Percentiles rank a stretch among this genome's conserved stretches.
Evolutionary conservation across 495 filamentous ascomycete species (phyloP).

Genomic region (Hypomontagnella submonticulosa): DNA sequence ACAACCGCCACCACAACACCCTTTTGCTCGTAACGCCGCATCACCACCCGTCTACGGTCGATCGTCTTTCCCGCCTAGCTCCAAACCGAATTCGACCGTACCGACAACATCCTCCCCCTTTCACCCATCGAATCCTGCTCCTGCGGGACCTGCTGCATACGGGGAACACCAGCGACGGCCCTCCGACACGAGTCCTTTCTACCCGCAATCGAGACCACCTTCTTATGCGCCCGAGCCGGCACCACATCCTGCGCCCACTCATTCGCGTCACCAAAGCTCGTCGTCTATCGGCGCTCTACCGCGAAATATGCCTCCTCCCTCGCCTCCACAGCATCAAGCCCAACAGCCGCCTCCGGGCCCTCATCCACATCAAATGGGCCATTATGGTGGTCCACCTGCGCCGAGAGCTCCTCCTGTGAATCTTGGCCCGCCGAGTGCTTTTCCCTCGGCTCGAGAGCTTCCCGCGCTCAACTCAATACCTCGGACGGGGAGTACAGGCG

Average conservation of each 20-base stretch:
- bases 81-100: conserved; percentile 35
- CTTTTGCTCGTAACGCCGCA: conserved; percentile 51
- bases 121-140: conserved; percentile 45
- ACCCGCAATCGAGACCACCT: conserved; percentile 53
- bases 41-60: conserved; percentile 49
- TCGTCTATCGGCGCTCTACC: conserved; percentile 62
- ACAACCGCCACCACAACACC: conserved; percentile 51
- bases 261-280: conserved; percentile 65
- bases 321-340: conserved; percentile 56
- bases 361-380: conserved; percentile 53
- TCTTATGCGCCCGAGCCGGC: conserved; percentile 58
- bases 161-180: conserved; percentile 61
- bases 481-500: conserved; percentile 61
- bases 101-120: conserved; percentile 42
- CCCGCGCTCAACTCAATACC: conserved; percentile 62
- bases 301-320: conserved; percentile 65
- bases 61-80: conserved; percentile 48
- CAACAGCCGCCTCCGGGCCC: conserved; percentile 49
- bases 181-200: conserved; percentile 59
- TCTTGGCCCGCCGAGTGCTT: conserved; percentile 62
- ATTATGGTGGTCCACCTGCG: conserved; percentile 57
- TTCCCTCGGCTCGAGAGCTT: conserved; percentile 64
- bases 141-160: conserved; percentile 48
- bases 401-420: conserved; percentile 63
- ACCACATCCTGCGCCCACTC: conserved; percentile 55